These are phyloP conservation scores for Cardamine occulta DNA, from an alignment of 345 rosid species.

Conservation along the genomic window DNA sequence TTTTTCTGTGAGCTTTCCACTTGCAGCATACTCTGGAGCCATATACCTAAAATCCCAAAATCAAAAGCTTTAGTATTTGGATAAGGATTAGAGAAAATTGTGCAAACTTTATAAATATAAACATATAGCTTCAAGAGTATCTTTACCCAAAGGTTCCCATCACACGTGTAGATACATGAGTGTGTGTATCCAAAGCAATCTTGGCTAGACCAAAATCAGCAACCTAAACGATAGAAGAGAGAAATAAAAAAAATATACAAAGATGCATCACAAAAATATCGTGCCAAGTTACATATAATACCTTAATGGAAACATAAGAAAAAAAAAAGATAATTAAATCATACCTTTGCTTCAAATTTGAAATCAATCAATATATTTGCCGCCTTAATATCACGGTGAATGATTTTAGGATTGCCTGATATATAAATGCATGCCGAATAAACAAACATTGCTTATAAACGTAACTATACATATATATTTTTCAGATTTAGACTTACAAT, in stretches of 20 bases:
- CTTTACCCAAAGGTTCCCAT: conserved; percentile 75
- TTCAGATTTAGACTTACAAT: conserved; percentile 53
- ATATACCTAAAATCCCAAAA: conserved; percentile 54
- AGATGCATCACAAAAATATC: neutral
- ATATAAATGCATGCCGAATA: neutral
- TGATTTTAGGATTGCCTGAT: conserved; percentile 88
- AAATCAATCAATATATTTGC: conserved; percentile 84
- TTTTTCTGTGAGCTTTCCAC: conserved; percentile 74
- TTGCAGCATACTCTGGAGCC: too few species aligned
- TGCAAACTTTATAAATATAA: neutral
- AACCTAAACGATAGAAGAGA: conserved; percentile 30
- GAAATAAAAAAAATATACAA: conserved; percentile 13
- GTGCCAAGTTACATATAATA: neutral
- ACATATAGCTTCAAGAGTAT: conserved; percentile 12
- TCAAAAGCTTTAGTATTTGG: neutral
- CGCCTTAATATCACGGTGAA: conserved; percentile 93
- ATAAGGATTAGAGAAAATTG: neutral
- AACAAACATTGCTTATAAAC: neutral
- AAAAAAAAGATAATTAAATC: neutral
- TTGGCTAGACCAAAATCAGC: conserved; percentile 97
- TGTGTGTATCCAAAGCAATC: conserved; percentile 67
- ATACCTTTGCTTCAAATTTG: conserved; percentile 88
- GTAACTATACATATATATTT: too few species aligned
- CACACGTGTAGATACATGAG: conserved; percentile 92
- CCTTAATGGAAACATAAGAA: neutral